phyloP scores from a whole-genome alignment of 2,329 filamentous ascomycete species.

The Fusarium cyanostomum region DNA sequence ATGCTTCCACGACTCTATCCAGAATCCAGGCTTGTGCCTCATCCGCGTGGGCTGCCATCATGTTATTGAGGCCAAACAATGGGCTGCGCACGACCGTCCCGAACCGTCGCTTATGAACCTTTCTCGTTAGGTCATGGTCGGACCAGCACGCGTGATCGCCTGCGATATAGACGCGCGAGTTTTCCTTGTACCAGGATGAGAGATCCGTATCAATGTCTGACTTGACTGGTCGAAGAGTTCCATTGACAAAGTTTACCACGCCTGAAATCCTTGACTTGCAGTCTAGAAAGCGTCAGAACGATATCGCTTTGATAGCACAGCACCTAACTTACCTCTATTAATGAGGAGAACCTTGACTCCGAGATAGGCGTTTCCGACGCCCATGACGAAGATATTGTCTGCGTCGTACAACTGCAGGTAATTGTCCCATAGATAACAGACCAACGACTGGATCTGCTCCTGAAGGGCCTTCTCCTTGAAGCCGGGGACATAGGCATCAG shows the following conservation, averaged over 20 bases:
- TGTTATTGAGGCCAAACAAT: constrained; percentile 59
- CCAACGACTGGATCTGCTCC: constrained; percentile 74
- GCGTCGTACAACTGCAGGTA: constrained; percentile 82
- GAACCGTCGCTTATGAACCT: constrained; percentile 68
- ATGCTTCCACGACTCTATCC: constrained; percentile 48
- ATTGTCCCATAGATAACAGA: constrained; percentile 95
- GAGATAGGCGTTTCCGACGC: constrained; percentile 87
- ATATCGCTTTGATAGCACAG: not conserved
- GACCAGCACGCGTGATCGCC: constrained; percentile 79
- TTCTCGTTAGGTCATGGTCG: constrained; percentile 67
- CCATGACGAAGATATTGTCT: constrained; percentile 83
- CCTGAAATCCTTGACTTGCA: constrained; percentile 75
- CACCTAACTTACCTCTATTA: constrained; percentile 67
- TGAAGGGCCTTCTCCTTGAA: constrained; percentile 61
- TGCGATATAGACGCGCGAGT: constrained; percentile 82
- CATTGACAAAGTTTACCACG: constrained; percentile 83
- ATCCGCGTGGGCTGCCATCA: constrained; percentile 64
- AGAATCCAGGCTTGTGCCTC: constrained; percentile 64
- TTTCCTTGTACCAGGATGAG: constrained; percentile 83
- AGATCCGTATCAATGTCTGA: constrained; percentile 79
- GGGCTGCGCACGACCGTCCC: constrained; percentile 65
- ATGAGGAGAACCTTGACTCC: constrained; percentile 84
- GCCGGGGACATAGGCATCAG: constrained; percentile 57
- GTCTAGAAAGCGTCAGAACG: constrained; percentile 50
- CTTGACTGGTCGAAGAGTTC: constrained; percentile 79